Base-by-base conservation (phyloP, 2,329 filamentous ascomycete genomes). In the Aspergillus ochraceoroseus region DNA sequence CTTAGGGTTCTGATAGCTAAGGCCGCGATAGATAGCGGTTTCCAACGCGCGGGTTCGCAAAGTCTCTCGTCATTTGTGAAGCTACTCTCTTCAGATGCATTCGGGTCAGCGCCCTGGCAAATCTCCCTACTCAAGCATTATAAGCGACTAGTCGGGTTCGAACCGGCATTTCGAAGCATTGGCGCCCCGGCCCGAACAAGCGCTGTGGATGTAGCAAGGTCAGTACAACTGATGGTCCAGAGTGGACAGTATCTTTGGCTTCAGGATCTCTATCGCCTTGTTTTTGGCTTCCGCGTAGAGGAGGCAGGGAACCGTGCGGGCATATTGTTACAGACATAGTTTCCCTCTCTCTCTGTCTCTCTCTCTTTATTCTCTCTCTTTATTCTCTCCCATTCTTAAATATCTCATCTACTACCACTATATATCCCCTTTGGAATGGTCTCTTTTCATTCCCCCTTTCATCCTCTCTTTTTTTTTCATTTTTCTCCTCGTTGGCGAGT, bases 21-120 rank as follows among this genome's bases (percentile, higher is more conserved):
- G 59, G 87, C 89, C 1, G 89, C 88, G 15, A 82, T 90, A 69
- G 89, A 90, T 57, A 77, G 84, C 2, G 88, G 88, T 7, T 95
- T 84, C 65, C 76, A 78, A 44, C 82, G 85, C 6, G 74, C 71
- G 65, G 50, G 64, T 63, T 33, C 72, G 65, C 50, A 70, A 8
- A 75, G 76, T 1, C 68, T 95, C 2, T 82, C 87, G 18, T 72
- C 76, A 1, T 95, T 92, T 57, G 81, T 90, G 33, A 83, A 88
- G 55, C 73, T 76, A 7, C 72, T 95, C 3, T 83, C 85, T 0
- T 73, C 79, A 0, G 85, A 84, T 12, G 82, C 85, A 1, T 95
- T 95, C 57, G 89, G 89, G 8, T 76, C 79, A 1, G 65, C 82
- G 0, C 71, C 82, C 0, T 80, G 78, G 64, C 86, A 95, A 53